Evolutionary conservation across 1,284 basidiomycete genomes (phyloP), one percentile per base, ranked within the genome.

Genomic region (Austroboletus olivaceoglutinosus): DNA sequence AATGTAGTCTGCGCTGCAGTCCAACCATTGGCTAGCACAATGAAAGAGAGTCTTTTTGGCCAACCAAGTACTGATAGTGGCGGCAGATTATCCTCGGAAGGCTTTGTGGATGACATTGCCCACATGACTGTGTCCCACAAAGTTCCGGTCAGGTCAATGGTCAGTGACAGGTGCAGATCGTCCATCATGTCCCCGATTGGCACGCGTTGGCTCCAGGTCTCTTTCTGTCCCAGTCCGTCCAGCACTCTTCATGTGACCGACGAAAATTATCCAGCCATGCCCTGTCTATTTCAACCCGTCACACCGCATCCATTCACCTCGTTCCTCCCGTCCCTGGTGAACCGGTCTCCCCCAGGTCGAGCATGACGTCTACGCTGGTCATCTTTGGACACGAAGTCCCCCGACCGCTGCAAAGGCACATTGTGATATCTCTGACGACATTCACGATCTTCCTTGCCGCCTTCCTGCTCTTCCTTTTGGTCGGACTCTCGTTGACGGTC

Each of bases 401-500:
- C 22, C 61, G 66, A n/a, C 78, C 78, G 4, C 60, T 81, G 12
- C 69, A 67, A 27, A 65, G 61, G 27, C 78, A 85, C 58, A 68
- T 72, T n/a, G 49, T 68, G 34, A 65, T 82, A 49, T 80, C 80
- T 18, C 55, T 74, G 46, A 54, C 74, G 21, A 73, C 76, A 40
- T 72, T 75, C 56, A 56, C 73, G 34, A 63, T 81, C 21, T 76
- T 83, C 43, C 60, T 85, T 50, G 59, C 66, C 4, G 76, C 83
- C 8, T 89, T 86, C 66, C 43, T 88, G n/a, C 77, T 91, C 43
- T 78, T 86, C 51, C 74, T 91, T 22, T 76, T 91, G 50, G 83
- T 88, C 48, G 85, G 83, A 5, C 70, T 91, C 53, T 90, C 87
- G 7, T 68, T 86, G 22, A 81, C 89, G 3, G 85, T 91, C 67